A percentile compares a stretch with the other conserved stretches of the same genome.
phyloP scores from a whole-genome alignment of 495 filamentous ascomycete species.

The Penicillium pancosmium region DNA sequence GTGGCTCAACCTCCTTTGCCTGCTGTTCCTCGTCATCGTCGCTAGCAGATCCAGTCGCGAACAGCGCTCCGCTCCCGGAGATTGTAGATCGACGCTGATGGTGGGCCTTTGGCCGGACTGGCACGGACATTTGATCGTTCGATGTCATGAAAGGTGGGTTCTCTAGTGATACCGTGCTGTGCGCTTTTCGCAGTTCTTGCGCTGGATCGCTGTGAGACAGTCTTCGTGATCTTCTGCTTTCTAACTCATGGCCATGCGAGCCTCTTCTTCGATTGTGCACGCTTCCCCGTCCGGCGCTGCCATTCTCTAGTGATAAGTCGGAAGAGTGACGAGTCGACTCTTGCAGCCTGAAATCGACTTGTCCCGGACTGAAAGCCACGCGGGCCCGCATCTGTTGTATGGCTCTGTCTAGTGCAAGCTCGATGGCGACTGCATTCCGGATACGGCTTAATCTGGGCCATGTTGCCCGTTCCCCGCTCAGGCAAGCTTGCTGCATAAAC shows the following conservation, averaged over 20 bases:
- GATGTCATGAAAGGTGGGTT: conserved; percentile 19
- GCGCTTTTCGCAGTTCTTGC: conserved; percentile 32
- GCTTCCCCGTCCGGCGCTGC: conserved; percentile 23
- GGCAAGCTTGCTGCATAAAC: conserved; percentile 80
- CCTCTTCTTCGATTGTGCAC: conserved; percentile 27
- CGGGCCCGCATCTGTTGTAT: conserved; percentile 74
- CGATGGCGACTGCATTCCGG: conserved; percentile 80
- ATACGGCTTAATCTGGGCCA: conserved; percentile 88
- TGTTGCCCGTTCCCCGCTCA: conserved; percentile 80
- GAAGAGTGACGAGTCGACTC: conserved; percentile 19
- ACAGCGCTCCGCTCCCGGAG: conserved; percentile 15
- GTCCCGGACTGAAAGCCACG: conserved; percentile 78
- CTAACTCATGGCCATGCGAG: conserved; percentile 40
- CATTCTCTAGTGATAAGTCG: conserved; percentile 22
- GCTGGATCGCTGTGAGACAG: conserved; percentile 19
- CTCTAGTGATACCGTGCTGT: conserved; percentile 38
- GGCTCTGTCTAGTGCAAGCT: conserved; percentile 81
- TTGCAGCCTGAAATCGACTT: conserved; percentile 56
- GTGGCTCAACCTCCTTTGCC: neutral
- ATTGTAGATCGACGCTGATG: conserved; percentile 26
- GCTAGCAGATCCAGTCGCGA: conserved; percentile 27
- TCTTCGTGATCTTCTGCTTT: conserved; percentile 20
- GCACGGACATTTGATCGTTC: conserved; percentile 15
- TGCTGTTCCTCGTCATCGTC: conserved; percentile 30
- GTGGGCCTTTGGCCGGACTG: conserved; percentile 18